A percentile compares a stretch with the other conserved stretches of the same genome.
Conservation (phyloP, 1,139 yeast genomes). For the Candida sp. region DNA sequence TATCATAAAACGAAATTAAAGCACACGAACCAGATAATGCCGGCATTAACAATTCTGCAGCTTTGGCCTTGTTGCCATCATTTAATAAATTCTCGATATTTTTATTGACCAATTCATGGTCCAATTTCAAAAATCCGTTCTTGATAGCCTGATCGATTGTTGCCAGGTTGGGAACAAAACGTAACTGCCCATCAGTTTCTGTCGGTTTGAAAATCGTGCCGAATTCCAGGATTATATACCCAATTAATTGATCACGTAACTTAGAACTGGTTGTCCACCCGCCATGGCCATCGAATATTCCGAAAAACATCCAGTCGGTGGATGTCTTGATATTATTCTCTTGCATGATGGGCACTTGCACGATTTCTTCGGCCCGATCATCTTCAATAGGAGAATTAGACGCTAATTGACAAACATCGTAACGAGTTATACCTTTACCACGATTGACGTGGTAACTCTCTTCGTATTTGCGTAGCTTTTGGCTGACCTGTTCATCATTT, state of each 20-base stretch:
- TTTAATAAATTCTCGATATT: slow-evolving; percentile 68
- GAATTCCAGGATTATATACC: slow-evolving; percentile 73
- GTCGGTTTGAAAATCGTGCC: slow-evolving; percentile 63
- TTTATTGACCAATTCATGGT: slow-evolving; percentile 80
- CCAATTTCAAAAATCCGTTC: slow-evolving; percentile 77
- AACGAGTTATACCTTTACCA: slow-evolving; percentile 89
- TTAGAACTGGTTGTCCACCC: slow-evolving; percentile 93
- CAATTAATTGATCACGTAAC: slow-evolving; percentile 74
- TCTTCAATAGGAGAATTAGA: slow-evolving; percentile 96
- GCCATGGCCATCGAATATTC: slow-evolving; percentile 95
- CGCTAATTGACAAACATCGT: slow-evolving; percentile 87
- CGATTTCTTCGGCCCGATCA: slow-evolving; percentile 82
- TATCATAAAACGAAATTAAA: slow-evolving; percentile 79
- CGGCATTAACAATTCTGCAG: slow-evolving; percentile 79
- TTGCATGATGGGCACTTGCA: slow-evolving; percentile 71
- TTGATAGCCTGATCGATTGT: slow-evolving; percentile 77
- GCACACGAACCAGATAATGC: slow-evolving; percentile 97
- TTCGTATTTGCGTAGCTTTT: slow-evolving; percentile 67
- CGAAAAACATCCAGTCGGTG: slow-evolving; percentile 94
- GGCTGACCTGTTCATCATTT: slow-evolving; percentile 72
- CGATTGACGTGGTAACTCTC: slow-evolving; percentile 79
- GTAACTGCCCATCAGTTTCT: slow-evolving; percentile 40
- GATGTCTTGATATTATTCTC: slow-evolving; percentile 50
- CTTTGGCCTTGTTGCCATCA: slow-evolving; percentile 56
- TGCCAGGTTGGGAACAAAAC: slow-evolving; percentile 61